Conservation (phyloP, 768 basidiomycete genomes). For the Tulasnella sp. region DNA sequence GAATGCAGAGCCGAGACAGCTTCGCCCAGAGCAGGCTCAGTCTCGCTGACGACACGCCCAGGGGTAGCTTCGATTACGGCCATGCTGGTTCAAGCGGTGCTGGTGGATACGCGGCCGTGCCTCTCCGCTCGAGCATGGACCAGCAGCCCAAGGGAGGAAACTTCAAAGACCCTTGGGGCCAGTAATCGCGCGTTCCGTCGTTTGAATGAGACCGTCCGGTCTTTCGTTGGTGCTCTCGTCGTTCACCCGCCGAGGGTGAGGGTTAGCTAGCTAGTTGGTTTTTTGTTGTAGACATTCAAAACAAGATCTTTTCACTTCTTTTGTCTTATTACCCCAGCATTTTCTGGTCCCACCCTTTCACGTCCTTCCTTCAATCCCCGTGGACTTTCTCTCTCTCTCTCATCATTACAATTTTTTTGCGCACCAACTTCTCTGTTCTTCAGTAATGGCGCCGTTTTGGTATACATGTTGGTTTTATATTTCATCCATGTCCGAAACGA, state of each 20-base stretch:
- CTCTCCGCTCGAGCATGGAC: slow-evolving; percentile 28
- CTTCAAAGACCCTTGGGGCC: slow-evolving; percentile 30
- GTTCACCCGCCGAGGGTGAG: not conserved
- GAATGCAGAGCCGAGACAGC: slow-evolving; percentile 3
- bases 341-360: not conserved
- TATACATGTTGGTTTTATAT: not conserved
- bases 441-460: not conserved
- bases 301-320: not conserved
- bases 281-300: not conserved
- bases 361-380: not conserved
- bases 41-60: slow-evolving; percentile 26
- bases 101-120: slow-evolving; percentile 25
- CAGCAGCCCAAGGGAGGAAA: slow-evolving; percentile 3
- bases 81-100: not conserved
- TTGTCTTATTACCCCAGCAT: not conserved
- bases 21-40: slow-evolving; percentile 10
- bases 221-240: not conserved
- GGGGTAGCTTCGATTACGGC: slow-evolving; percentile 31
- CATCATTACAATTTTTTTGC: slow-evolving; percentile 10
- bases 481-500: not conserved
- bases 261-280: not conserved
- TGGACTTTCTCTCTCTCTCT: not conserved
- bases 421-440: not conserved
- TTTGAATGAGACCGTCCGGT: not conserved
- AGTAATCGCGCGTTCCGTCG: not conserved